Evolutionary conservation across 2,329 filamentous ascomycete genomes (phyloP).

Genomic region (Coniella lustricola): DNA sequence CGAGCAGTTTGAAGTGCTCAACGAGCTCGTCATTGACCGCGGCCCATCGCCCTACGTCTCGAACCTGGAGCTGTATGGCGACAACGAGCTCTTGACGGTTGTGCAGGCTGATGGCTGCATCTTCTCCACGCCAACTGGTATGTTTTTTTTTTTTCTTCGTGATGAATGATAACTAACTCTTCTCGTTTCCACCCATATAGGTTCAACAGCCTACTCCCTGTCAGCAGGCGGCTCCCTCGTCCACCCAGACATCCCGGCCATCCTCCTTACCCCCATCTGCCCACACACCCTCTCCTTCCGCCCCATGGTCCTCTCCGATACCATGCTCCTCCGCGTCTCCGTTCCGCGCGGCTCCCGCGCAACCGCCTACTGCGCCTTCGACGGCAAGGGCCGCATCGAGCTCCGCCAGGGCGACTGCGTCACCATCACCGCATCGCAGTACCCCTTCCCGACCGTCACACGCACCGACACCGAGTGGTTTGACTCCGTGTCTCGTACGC

Average conservation of each 20-base stretch:
- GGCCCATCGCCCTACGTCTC: constrained; percentile 96
- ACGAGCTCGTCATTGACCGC: constrained; percentile 96
- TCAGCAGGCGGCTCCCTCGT: constrained; percentile 93
- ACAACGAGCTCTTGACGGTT: constrained; percentile 89
- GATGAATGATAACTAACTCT: too few relatives aligned
- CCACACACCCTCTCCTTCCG: constrained; percentile 95
- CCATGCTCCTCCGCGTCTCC: constrained; percentile 81
- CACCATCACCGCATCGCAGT: constrained; percentile 91
- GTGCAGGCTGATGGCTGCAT: constrained; percentile 97
- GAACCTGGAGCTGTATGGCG: constrained; percentile 91
- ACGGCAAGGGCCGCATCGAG: constrained; percentile 93
- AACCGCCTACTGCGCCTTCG: constrained; percentile 93
- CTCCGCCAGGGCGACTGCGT: constrained; percentile 90
- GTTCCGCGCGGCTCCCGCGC: constrained; percentile 80
- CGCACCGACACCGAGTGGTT: constrained; percentile 92
- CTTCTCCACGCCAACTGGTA: constrained; percentile 87
- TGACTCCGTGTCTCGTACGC: constrained; percentile 82
- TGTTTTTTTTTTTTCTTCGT: constrained; percentile 7
- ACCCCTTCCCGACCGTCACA: constrained; percentile 94
- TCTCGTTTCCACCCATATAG: constrained; percentile 25
- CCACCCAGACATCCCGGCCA: constrained; percentile 93
- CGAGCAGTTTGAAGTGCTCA: constrained; percentile 95
- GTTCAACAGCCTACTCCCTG: constrained; percentile 89
- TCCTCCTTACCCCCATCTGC: constrained; percentile 94
- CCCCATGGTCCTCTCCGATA: constrained; percentile 95